Conservation (phyloP, 208 protist species). For the Leishmania mexicana region DNA sequence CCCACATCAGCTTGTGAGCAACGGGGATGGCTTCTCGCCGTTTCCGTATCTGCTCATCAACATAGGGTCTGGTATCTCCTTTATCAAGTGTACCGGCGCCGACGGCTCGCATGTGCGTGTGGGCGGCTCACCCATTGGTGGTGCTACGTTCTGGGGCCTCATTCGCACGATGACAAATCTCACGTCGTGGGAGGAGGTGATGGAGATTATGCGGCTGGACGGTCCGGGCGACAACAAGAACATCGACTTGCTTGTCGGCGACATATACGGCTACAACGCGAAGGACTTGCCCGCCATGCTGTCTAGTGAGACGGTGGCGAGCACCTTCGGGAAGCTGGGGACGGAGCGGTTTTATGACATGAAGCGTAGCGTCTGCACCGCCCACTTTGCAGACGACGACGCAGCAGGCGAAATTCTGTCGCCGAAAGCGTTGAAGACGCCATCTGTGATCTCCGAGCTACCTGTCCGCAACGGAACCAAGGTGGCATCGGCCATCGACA, state of each 20-base stretch:
- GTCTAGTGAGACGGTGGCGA: conserved; percentile 83
- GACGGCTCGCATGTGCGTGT: conserved; percentile 93
- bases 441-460: conserved; percentile 6
- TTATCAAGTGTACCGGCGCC: conserved; percentile 92
- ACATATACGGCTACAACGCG: conserved; percentile 98
- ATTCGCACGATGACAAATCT: conserved; percentile 92
- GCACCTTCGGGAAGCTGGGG: conserved; percentile 90
- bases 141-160: conserved; percentile 97
- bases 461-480: conserved; percentile 19
- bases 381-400: conserved; percentile 43
- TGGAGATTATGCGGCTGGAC: conserved; percentile 93
- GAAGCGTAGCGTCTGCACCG: conserved; percentile 22
- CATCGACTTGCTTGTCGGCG: conserved; percentile 97
- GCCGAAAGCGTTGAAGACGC: conserved; percentile 15
- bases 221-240: conserved; percentile 93
- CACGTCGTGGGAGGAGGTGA: conserved; percentile 95
- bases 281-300: conserved; percentile 90
- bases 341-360: conserved; percentile 69
- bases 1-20: conserved; percentile 65
- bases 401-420: conserved; percentile 40
- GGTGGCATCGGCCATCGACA: conserved; percentile 70
- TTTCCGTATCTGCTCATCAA: conserved; percentile 98
- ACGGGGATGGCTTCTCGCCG: conserved; percentile 46
- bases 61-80: conserved; percentile 97
- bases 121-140: conserved; percentile 95